phyloP scores from a whole-genome alignment of 2,329 filamentous ascomycete species.

The Lachnellula subtilissima region DNA sequence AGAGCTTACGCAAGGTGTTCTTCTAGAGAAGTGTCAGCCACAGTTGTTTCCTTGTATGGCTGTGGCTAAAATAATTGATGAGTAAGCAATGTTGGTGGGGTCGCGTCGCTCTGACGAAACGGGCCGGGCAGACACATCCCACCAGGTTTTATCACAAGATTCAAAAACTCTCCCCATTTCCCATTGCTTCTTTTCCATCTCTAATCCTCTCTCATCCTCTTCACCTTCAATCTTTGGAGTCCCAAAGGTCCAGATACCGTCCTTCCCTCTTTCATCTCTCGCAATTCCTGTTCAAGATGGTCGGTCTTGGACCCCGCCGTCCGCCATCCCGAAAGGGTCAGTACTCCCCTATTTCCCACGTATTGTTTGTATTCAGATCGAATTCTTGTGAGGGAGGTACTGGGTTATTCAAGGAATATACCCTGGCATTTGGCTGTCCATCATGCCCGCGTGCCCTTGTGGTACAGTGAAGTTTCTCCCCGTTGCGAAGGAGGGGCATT shows the following conservation, averaged over 20 bases:
- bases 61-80: not conserved
- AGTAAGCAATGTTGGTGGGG: not conserved
- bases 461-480: too few relatives aligned
- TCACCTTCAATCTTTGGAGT: not conserved
- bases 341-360: not conserved
- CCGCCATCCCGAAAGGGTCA: constrained; percentile 67
- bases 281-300: constrained; percentile 42
- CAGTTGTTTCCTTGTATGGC: not conserved
- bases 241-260: not conserved
- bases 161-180: not conserved
- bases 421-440: not conserved
- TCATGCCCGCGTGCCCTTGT: too few relatives aligned
- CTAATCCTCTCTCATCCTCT: not conserved
- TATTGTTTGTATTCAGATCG: not conserved
- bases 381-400: not conserved
- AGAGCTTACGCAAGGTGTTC: constrained; percentile 27
- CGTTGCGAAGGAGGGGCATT: too few relatives aligned
- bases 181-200: not conserved
- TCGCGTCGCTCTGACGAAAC: not conserved
- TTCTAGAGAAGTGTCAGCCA: constrained; percentile 10
- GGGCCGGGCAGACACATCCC: not conserved
- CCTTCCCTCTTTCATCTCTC: not conserved
- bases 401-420: not conserved
- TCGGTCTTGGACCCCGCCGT: constrained; percentile 57
- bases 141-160: not conserved